Conservation (phyloP, 768 basidiomycete species). For the Infundibulicybe gibba region DNA sequence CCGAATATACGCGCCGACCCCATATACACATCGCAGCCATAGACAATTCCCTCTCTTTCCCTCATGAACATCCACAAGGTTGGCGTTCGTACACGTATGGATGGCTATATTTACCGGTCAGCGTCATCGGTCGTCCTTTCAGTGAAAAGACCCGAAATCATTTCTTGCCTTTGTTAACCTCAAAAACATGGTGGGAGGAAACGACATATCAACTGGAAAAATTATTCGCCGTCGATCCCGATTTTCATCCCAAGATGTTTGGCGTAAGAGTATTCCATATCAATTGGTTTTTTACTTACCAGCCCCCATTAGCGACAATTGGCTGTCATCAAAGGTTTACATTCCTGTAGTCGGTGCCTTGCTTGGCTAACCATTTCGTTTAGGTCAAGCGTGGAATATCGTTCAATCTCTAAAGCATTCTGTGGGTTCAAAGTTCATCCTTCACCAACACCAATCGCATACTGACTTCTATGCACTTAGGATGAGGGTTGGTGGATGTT, state of each 20-base stretch:
- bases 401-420: slow-evolving; percentile 77
- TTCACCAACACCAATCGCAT: neutral
- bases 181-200: slow-evolving; percentile 88
- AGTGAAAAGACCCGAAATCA: slow-evolving; percentile 78
- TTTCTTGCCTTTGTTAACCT: slow-evolving; percentile 79
- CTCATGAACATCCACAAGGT: slow-evolving; percentile 84
- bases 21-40: slow-evolving; percentile 93
- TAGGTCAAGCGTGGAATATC: slow-evolving; percentile 86
- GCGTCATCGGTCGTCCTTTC: slow-evolving; percentile 82
- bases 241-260: slow-evolving; percentile 91
- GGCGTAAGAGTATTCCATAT: slow-evolving; percentile 38
- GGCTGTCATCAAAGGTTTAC: slow-evolving; percentile 78
- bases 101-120: slow-evolving; percentile 85
- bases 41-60: slow-evolving; percentile 90
- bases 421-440: slow-evolving; percentile 37
- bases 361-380: slow-evolving; percentile 1
- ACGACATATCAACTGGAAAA: slow-evolving; percentile 76
- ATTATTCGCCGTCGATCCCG: slow-evolving; percentile 77
- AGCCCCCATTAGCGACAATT: slow-evolving; percentile 59
- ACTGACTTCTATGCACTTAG: slow-evolving; percentile 27
- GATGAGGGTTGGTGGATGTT: slow-evolving; percentile 58
- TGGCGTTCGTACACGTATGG: slow-evolving; percentile 83
- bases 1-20: slow-evolving; percentile 58
- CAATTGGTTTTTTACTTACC: slow-evolving; percentile 1
- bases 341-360: neutral